Percentiles rank a stretch among this genome's conserved stretches.
Conservation (phyloP, 257 asterid species). For the Fraxinus americana region DNA sequence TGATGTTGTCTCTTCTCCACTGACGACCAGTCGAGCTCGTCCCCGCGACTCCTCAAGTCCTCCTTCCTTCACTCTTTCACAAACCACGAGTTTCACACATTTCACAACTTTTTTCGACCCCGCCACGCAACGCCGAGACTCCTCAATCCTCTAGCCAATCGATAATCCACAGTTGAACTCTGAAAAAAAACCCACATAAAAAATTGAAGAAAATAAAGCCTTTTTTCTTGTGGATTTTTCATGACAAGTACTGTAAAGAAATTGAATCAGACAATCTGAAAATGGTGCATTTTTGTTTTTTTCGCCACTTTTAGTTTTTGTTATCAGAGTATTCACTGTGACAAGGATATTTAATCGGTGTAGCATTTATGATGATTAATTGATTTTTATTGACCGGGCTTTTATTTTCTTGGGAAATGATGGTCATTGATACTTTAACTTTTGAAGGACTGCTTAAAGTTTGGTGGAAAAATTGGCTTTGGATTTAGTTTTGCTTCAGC, state of each 20-base stretch:
- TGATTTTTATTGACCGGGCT: too few species aligned
- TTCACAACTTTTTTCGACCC: too few species aligned
- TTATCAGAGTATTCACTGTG: constrained; percentile 21
- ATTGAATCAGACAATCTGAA: constrained; percentile 36
- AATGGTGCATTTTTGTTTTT: constrained; percentile 40
- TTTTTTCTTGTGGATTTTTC: constrained; percentile 22
- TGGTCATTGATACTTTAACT: background rate
- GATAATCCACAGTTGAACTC: constrained; percentile 26
- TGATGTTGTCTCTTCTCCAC: too few species aligned
- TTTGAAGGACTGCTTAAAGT: constrained; percentile 22
- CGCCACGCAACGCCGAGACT: too few species aligned
- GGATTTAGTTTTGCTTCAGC: background rate
- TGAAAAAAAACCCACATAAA: constrained; percentile 22
- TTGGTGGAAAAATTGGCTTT: constrained; percentile 43
- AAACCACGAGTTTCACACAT: too few species aligned
- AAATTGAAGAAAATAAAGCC: background rate
- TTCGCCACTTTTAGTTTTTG: too few species aligned
- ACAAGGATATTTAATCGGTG: too few species aligned
- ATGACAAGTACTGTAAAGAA: constrained; percentile 31
- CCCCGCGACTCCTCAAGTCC: too few species aligned
- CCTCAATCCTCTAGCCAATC: too few species aligned
- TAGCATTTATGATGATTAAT: constrained; percentile 26
- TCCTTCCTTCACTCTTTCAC: too few species aligned
- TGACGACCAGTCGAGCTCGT: too few species aligned
- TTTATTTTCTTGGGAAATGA: too few species aligned